These are phyloP conservation scores for Tetrapisispora nanseiensis DNA, from an alignment of 805 yeast species.

Conservation along the genomic window DNA sequence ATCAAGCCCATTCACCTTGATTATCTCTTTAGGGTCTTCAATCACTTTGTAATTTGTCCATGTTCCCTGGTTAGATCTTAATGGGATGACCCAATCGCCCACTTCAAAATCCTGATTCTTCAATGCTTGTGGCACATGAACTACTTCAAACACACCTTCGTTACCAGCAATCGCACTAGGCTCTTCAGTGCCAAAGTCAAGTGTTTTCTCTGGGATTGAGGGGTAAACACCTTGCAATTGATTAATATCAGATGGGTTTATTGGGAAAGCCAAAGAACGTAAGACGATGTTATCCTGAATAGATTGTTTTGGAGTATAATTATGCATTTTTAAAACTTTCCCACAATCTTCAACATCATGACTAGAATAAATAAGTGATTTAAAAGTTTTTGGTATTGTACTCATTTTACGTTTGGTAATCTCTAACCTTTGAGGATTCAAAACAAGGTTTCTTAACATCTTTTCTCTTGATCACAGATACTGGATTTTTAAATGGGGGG, in stretches of 20 bases:
- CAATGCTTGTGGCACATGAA: constrained; percentile 48
- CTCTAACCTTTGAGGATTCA: background rate
- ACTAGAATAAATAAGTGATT: constrained; percentile 24
- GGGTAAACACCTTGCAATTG: constrained; percentile 84
- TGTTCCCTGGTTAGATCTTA: constrained; percentile 73
- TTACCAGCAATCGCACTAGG: constrained; percentile 87
- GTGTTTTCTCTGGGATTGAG: constrained; percentile 49
- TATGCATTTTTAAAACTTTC: constrained; percentile 20
- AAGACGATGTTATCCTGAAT: constrained; percentile 36
- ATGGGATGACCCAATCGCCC: constrained; percentile 89
- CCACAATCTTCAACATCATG: constrained; percentile 25
- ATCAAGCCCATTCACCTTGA: constrained; percentile 41
- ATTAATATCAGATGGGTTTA: constrained; percentile 84
- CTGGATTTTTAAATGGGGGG: too few relatives aligned
- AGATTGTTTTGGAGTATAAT: constrained; percentile 22
- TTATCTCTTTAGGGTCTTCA: constrained; percentile 42
- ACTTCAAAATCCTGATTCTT: constrained; percentile 35
- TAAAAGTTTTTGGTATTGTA: constrained; percentile 16
- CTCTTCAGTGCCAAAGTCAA: constrained; percentile 44
- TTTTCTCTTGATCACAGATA: background rate
- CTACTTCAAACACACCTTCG: constrained; percentile 83
- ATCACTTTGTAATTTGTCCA: constrained; percentile 75
- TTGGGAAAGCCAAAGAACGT: constrained; percentile 67
- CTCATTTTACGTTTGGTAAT: background rate
- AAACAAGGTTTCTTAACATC: background rate